phyloP scores from a whole-genome alignment of 345 rosid genomes.

The Rubroshorea leprosula region DNA sequence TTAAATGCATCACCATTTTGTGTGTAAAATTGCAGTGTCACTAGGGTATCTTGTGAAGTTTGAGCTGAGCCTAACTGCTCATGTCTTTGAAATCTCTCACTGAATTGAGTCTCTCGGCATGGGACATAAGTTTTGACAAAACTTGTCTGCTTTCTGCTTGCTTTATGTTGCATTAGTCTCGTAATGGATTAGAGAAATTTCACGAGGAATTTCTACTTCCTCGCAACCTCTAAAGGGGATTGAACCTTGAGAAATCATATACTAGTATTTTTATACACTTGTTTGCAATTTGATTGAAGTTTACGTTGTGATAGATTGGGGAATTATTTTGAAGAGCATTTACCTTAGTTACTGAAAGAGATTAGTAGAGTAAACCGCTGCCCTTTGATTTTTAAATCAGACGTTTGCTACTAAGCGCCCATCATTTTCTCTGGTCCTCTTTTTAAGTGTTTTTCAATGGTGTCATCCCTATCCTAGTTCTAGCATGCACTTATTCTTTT shows the following conservation, averaged over 20 bases:
- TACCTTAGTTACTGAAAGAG: neutral
- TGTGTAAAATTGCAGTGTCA: constrained; percentile 12
- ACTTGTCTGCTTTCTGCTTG: neutral
- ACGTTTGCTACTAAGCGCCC: neutral
- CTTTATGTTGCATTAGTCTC: too few relatives aligned
- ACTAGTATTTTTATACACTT: too few relatives aligned
- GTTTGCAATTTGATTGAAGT: too few relatives aligned
- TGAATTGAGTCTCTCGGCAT: neutral
- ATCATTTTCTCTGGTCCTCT: constrained; percentile 5
- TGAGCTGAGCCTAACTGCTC: neutral
- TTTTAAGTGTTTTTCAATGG: neutral
- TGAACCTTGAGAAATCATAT: too few relatives aligned
- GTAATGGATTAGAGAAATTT: too few relatives aligned
- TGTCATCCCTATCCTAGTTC: neutral
- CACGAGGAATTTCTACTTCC: too few relatives aligned
- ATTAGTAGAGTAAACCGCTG: neutral
- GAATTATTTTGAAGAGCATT: neutral
- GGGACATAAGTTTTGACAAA: neutral
- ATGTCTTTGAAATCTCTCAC: neutral
- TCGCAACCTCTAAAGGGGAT: too few relatives aligned
- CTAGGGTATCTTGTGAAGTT: constrained; percentile 9
- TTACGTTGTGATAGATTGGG: neutral
- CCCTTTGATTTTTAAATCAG: neutral
- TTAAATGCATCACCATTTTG: constrained; percentile 14
- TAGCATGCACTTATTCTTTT: too few relatives aligned